Evolutionary conservation across 306 rosid genomes (phyloP).

Genomic region (Castanospermum australe): DNA sequence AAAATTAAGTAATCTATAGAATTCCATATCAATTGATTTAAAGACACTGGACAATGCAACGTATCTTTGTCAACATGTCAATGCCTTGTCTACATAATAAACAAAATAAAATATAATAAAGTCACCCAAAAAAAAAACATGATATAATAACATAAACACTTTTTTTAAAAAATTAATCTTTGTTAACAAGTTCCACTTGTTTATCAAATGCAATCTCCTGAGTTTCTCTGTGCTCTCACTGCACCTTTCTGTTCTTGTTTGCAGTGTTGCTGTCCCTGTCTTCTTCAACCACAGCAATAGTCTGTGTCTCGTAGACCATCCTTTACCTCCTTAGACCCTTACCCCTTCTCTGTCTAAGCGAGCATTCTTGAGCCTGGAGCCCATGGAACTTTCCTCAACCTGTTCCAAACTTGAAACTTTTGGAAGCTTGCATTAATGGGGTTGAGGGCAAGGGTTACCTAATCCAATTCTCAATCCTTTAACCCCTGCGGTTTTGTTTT

Average conservation of each 20-base stretch:
- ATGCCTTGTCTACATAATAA: no score
- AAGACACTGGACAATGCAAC: no score
- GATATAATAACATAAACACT: no score
- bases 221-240: constrained; percentile 45
- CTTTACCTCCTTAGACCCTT: constrained; percentile 15
- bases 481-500: constrained; percentile 24
- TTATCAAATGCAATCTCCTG: constrained; percentile 42
- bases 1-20: no score
- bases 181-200: constrained; percentile 22
- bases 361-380: constrained; percentile 17
- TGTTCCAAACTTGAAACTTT: constrained; percentile 30
- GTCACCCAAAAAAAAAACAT: no score
- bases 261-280: constrained; percentile 41
- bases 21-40: no score
- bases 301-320: constrained; percentile 37
- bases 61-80: no score
- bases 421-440: constrained; percentile 41
- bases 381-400: constrained; percentile 25
- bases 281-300: constrained; percentile 33
- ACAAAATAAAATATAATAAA: no score
- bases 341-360: constrained; percentile 19
- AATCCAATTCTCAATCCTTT: constrained; percentile 52
- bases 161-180: neutral
- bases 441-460: constrained; percentile 44
- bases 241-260: constrained; percentile 59